A percentile compares a stretch with the other conserved stretches of the same genome.
Conservation (phyloP, 306 rosid genomes). For the Fagus sylvatica region DNA sequence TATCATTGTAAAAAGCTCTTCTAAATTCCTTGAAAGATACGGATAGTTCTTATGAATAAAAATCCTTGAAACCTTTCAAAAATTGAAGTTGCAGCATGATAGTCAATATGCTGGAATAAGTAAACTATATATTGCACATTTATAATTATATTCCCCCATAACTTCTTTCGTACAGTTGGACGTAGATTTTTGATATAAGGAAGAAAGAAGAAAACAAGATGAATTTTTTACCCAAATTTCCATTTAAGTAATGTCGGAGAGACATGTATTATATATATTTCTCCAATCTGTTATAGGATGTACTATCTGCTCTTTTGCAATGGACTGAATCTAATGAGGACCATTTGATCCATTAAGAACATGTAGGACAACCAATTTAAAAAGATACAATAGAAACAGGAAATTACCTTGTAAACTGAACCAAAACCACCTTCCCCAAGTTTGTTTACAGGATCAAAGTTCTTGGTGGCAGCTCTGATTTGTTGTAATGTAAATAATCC, state of each 20-base stretch:
- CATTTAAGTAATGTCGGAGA: neutral
- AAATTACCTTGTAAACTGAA: conserved; percentile 78
- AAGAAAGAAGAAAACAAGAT: neutral
- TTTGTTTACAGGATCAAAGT: conserved; percentile 74
- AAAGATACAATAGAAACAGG: conserved; percentile 4
- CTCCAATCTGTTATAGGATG: too few relatives aligned
- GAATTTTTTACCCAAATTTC: neutral
- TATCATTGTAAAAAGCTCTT: neutral
- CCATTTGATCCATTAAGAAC: too few relatives aligned
- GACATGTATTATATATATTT: too few relatives aligned
- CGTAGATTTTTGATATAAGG: neutral
- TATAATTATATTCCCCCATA: neutral
- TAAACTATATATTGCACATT: neutral
- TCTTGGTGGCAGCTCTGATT: conserved; percentile 77
- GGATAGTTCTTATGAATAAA: conserved; percentile 3
- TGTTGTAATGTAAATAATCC: conserved; percentile 80
- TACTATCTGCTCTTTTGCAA: neutral
- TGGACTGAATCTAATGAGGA: neutral
- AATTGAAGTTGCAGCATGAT: neutral
- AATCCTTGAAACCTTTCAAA: neutral
- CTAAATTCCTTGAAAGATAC: neutral
- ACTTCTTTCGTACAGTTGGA: neutral
- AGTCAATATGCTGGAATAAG: neutral
- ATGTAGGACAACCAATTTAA: too few relatives aligned
- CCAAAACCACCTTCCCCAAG: conserved; percentile 98